These are phyloP conservation scores for Carex parvula DNA, from an alignment of 176 grass and related monocot genomes.

Conservation along the genomic window DNA sequence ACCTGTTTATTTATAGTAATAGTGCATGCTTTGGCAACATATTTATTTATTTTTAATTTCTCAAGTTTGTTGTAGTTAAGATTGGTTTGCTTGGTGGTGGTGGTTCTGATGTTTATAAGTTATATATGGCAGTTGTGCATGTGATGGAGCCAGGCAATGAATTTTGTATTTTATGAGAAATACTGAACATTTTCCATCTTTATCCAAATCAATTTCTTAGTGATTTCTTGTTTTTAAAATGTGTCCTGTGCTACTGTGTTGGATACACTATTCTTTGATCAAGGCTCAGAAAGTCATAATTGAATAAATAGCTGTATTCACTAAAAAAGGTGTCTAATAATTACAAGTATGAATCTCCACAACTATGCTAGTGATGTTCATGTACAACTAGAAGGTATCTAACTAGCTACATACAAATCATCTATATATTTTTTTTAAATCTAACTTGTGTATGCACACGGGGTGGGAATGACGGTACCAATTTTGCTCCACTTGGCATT, in stretches of 20 bases:
- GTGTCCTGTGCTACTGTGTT: too few relatives aligned
- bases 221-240: slow-evolving; percentile 2
- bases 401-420: slow-evolving; percentile 23
- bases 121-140: slow-evolving; percentile 41
- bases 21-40: slow-evolving; percentile 20
- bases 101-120: slow-evolving; percentile 46
- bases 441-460: slow-evolving; percentile 34
- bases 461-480: slow-evolving; percentile 36
- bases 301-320: background rate
- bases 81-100: slow-evolving; percentile 25
- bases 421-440: background rate
- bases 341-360: background rate
- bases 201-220: slow-evolving; percentile 3
- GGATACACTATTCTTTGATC: background rate
- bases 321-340: background rate
- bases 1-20: slow-evolving; percentile 21
- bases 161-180: slow-evolving; percentile 21
- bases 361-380: background rate
- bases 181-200: slow-evolving; percentile 25
- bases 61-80: slow-evolving; percentile 28
- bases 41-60: slow-evolving; percentile 22
- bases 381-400: slow-evolving; percentile 5
- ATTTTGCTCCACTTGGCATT: slow-evolving; percentile 36
- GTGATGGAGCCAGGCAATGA: slow-evolving; percentile 15
- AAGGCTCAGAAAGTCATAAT: background rate